These are phyloP conservation scores for Lathyrus tuberosus DNA, from an alignment of 306 rosid genomes.

Conservation along the genomic window DNA sequence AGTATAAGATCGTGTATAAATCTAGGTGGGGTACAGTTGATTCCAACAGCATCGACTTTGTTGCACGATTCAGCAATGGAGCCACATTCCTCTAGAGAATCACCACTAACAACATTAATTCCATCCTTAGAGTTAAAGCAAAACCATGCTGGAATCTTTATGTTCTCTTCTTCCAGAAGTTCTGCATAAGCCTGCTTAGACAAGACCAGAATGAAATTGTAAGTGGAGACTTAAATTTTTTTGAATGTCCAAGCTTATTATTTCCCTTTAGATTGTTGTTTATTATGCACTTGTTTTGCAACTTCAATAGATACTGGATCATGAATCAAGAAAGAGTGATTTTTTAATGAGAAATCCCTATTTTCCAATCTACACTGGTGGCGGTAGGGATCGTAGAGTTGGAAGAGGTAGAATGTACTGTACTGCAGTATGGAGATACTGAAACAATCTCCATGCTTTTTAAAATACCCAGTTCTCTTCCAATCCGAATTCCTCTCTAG, in stretches of 20 bases:
- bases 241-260: slow-evolving; percentile 24
- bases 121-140: slow-evolving; percentile 66
- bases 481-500: neutral
- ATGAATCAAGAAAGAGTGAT: neutral
- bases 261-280: slow-evolving; percentile 21
- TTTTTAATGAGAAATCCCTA: neutral
- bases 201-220: slow-evolving; percentile 33
- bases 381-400: neutral
- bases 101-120: slow-evolving; percentile 60
- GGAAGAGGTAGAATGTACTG: neutral
- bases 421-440: neutral
- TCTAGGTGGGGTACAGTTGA: slow-evolving; percentile 69
- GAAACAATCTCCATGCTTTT: neutral
- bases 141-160: slow-evolving; percentile 61
- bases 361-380: neutral
- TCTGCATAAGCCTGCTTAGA: slow-evolving; percentile 54
- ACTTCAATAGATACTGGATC: neutral
- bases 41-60: slow-evolving; percentile 59
- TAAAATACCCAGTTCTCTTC: neutral
- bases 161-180: slow-evolving; percentile 56
- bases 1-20: slow-evolving; percentile 54
- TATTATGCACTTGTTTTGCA: neutral
- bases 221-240: neutral
- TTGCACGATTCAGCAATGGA: slow-evolving; percentile 57
- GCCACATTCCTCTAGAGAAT: slow-evolving; percentile 52